These are phyloP conservation scores for Dictyostelium brefeldianum DNA, from an alignment of 78 protist genomes.

Conservation along the genomic window DNA sequence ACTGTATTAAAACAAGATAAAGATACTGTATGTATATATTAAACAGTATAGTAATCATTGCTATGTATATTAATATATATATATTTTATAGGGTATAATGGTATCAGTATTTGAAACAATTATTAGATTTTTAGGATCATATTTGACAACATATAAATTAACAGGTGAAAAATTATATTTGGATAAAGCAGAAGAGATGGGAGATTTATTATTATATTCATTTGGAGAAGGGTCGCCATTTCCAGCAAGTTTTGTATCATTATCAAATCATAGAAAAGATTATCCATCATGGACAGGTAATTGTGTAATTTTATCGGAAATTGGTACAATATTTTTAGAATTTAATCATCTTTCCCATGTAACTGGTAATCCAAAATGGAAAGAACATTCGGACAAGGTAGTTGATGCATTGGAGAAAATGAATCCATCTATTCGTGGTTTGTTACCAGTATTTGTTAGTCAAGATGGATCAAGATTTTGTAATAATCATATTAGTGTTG, in stretches of 20 bases:
- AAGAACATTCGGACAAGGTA: background rate
- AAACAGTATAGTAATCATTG: no score
- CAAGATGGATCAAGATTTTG: slow-evolving; percentile 22
- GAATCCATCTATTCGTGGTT: slow-evolving; percentile 12
- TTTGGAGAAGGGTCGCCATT: slow-evolving; percentile 6
- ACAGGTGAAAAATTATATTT: slow-evolving; percentile 80
- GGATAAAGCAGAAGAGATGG: slow-evolving; percentile 88
- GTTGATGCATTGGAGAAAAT: background rate
- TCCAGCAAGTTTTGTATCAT: slow-evolving; percentile 32
- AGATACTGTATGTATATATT: slow-evolving; percentile 20
- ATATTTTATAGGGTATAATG: background rate
- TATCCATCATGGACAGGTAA: slow-evolving; percentile 51
- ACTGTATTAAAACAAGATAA: slow-evolving; percentile 8
- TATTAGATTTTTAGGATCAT: slow-evolving; percentile 92
- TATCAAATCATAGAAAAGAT: background rate
- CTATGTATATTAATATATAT: background rate
- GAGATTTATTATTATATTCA: slow-evolving; percentile 72
- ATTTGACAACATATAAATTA: slow-evolving; percentile 87
- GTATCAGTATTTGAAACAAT: slow-evolving; percentile 91
- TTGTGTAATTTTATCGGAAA: slow-evolving; percentile 86
- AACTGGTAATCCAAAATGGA: slow-evolving; percentile 72
- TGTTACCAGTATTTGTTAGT: background rate
- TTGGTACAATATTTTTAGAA: slow-evolving; percentile 93
- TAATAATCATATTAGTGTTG: slow-evolving; percentile 33
- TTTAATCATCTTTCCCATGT: slow-evolving; percentile 73